These are phyloP conservation scores for Fusarium penzigii DNA, from an alignment of 2,329 filamentous ascomycete species.

Conservation along the genomic window DNA sequence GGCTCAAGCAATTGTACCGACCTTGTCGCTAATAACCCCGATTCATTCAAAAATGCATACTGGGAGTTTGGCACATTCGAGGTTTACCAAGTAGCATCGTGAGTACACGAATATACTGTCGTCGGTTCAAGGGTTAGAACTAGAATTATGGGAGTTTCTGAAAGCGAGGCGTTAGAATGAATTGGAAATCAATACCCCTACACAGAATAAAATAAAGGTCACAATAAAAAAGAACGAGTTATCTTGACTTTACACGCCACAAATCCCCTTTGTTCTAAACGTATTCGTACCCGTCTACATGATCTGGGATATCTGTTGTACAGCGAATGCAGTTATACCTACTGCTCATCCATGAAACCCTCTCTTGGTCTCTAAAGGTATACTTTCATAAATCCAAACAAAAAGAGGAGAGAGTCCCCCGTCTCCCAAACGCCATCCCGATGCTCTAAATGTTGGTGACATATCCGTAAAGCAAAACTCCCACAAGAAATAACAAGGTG, in stretches of 20 bases:
- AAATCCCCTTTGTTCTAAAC: not conserved
- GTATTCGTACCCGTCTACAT: not conserved
- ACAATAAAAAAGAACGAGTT: not conserved
- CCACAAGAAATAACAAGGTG: slow-evolving; percentile 19
- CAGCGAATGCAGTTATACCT: not conserved
- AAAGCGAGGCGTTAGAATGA: slow-evolving; percentile 25
- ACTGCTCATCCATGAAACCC: slow-evolving; percentile 16
- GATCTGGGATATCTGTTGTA: not conserved
- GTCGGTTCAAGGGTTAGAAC: no score
- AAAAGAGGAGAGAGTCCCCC: slow-evolving; percentile 29
- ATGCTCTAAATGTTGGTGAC: slow-evolving; percentile 32
- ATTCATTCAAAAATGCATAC: slow-evolving; percentile 58
- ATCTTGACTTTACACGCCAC: not conserved
- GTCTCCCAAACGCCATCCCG: slow-evolving; percentile 34
- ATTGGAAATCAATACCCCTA: not conserved
- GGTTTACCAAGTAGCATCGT: slow-evolving; percentile 48
- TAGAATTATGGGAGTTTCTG: no score
- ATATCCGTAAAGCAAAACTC: slow-evolving; percentile 25
- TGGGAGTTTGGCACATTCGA: slow-evolving; percentile 66
- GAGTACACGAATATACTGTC: no score
- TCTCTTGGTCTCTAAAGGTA: slow-evolving; percentile 6
- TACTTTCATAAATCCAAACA: slow-evolving; percentile 25
- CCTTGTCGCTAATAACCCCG: slow-evolving; percentile 58
- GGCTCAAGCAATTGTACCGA: slow-evolving; percentile 58
- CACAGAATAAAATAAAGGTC: not conserved